A percentile compares a stretch with the other conserved stretches of the same genome.
Conservation (phyloP, 2,329 filamentous ascomycete species). For the Ceratocystis ficicola region DNA sequence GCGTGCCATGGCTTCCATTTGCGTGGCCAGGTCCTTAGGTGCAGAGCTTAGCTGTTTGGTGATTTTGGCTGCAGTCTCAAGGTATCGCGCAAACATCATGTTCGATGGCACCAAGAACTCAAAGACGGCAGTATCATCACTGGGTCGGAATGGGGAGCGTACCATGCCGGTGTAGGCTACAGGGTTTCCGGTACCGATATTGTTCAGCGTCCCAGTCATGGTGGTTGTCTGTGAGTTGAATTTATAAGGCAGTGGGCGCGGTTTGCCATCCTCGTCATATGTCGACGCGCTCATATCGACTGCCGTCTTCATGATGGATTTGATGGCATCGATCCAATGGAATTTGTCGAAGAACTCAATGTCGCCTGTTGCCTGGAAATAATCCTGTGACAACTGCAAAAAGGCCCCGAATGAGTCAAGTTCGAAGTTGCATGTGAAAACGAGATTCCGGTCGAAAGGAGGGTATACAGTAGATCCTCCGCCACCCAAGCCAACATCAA, state of each 20-base stretch:
- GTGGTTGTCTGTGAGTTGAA: slow-evolving; percentile 59
- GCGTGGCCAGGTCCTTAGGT: slow-evolving; percentile 38
- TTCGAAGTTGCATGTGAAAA: slow-evolving; percentile 87
- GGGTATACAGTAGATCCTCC: slow-evolving; percentile 22
- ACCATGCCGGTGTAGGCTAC: slow-evolving; percentile 67
- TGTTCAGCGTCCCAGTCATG: slow-evolving; percentile 27
- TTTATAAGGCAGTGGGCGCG: slow-evolving; percentile 54
- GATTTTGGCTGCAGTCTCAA: slow-evolving; percentile 37
- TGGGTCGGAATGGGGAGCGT: slow-evolving; percentile 78
- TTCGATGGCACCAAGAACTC: slow-evolving; percentile 86
- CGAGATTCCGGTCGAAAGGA: slow-evolving; percentile 25
- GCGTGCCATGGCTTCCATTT: slow-evolving; percentile 46
- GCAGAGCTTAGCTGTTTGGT: slow-evolving; percentile 44
- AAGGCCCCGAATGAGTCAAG: slow-evolving; percentile 80
- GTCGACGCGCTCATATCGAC: slow-evolving; percentile 61
- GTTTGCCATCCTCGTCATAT: slow-evolving; percentile 47
- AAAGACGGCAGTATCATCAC: slow-evolving; percentile 74
- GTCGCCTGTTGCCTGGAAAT: slow-evolving; percentile 58
- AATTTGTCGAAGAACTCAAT: slow-evolving; percentile 54
- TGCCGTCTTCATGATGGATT: slow-evolving; percentile 56
- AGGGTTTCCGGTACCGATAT: slow-evolving; percentile 60
- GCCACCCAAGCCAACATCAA: slow-evolving; percentile 34
- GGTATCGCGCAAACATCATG: slow-evolving; percentile 63
- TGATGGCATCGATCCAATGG: slow-evolving; percentile 62
- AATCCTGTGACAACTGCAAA: slow-evolving; percentile 66